Evolutionary conservation across 225 moss, liverwort and hornwort genomes (phyloP).

Genomic region (Bryum argenteum): DNA sequence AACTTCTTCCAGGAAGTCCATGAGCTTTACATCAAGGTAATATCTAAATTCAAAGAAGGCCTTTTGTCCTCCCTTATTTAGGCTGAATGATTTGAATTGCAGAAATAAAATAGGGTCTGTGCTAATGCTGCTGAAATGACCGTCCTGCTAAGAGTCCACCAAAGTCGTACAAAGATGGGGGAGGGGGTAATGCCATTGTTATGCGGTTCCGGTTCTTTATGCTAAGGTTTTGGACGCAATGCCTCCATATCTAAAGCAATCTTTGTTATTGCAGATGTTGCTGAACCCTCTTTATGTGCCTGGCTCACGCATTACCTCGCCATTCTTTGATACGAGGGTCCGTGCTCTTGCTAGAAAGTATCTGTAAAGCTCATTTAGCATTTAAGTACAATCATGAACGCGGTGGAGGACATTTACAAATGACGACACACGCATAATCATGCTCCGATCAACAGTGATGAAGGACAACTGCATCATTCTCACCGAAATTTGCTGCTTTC

Average conservation of each 20-base stretch:
- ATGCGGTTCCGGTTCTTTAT: not conserved
- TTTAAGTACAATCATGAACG: not conserved
- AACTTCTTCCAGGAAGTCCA: conserved; percentile 98
- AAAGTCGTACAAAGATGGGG: not conserved
- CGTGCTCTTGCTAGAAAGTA: conserved; percentile 86
- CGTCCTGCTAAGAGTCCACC: not conserved
- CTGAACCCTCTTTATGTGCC: conserved; percentile 93
- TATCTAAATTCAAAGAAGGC: not conserved
- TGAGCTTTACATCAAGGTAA: conserved; percentile 94
- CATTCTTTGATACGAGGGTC: conserved; percentile 85
- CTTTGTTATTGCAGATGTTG: conserved; percentile 64
- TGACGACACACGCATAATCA: not conserved
- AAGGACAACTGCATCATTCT: conserved; percentile 2
- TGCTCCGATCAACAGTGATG: conserved; percentile 4
- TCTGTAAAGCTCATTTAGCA: conserved; percentile 39
- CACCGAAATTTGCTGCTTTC: not conserved
- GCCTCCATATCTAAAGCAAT: conserved; percentile 14
- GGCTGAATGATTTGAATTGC: conserved; percentile 1
- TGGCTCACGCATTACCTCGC: conserved; percentile 80
- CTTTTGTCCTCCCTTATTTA: not conserved
- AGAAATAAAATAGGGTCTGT: not conserved
- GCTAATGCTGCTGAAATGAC: not conserved
- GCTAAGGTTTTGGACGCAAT: not conserved
- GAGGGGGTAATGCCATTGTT: not conserved
- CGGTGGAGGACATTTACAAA: conserved; percentile 3